A percentile compares a stretch with the other conserved stretches of the same genome.
phyloP scores from a whole-genome alignment of 306 rosid species.

The Vigna radiata region DNA sequence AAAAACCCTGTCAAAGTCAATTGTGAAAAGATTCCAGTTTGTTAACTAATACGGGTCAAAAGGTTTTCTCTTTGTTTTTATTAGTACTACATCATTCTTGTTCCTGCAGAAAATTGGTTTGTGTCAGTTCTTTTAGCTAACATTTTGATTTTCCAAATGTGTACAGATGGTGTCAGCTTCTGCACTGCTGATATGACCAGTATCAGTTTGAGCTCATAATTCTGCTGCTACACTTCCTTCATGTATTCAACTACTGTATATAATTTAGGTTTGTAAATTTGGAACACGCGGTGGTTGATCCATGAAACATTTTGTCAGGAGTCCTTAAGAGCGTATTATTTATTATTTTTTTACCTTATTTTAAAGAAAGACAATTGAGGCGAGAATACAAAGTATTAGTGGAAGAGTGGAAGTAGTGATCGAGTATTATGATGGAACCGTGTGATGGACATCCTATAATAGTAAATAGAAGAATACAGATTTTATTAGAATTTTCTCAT shows the following conservation, averaged over 20 bases:
- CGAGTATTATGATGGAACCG: constrained; percentile 21
- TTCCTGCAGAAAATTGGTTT: constrained; percentile 19
- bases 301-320: constrained; percentile 43
- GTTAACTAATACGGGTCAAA: constrained; percentile 8
- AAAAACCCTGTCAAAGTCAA: constrained; percentile 10
- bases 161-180: constrained; percentile 62
- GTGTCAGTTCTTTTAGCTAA: constrained; percentile 21
- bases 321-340: constrained; percentile 43
- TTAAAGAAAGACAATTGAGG: constrained; percentile 42
- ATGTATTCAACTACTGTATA: constrained; percentile 56
- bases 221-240: constrained; percentile 41
- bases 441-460: constrained; percentile 5
- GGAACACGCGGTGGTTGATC: constrained; percentile 48
- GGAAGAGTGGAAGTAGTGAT: constrained; percentile 34
- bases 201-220: constrained; percentile 33
- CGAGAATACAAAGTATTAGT: constrained; percentile 20
- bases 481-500: constrained; percentile 21
- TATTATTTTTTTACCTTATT: constrained; percentile 23
- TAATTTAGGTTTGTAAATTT: constrained; percentile 64
- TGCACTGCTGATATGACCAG: constrained; percentile 43
- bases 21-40: not conserved
- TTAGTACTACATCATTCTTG: not conserved
- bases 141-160: constrained; percentile 41
- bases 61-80: constrained; percentile 8
- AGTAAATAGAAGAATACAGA: constrained; percentile 26